A percentile compares a stretch with the other conserved stretches of the same genome.
Conservation (phyloP, 257 asterid genomes). For the Coffea canephora region DNA sequence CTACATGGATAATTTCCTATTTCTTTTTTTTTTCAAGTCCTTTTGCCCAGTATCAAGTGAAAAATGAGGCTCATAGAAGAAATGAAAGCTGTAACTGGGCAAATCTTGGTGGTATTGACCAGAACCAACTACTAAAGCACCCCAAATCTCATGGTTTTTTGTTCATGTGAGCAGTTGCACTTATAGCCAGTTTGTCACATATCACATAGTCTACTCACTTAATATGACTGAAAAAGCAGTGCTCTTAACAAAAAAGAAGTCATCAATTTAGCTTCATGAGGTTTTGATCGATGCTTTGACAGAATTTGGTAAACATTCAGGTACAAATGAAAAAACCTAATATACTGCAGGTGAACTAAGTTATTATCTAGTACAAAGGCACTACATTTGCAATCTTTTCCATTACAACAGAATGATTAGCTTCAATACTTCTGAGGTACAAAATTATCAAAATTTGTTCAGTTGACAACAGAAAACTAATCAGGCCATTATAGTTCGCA, state of each 20-base stretch:
- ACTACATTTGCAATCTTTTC: too few species aligned
- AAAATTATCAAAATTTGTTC: too few species aligned
- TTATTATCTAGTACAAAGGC: too few species aligned
- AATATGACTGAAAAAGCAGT: neutral
- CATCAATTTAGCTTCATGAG: too few species aligned
- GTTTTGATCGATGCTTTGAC: neutral
- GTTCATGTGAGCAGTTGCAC: neutral
- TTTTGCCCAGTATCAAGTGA: neutral
- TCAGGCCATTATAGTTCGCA: too few species aligned
- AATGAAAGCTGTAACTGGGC: neutral
- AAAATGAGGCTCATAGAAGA: neutral
- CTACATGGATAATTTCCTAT: neutral
- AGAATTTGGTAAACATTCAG: too few species aligned
- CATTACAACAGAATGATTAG: too few species aligned
- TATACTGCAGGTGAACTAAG: too few species aligned
- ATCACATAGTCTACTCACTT: neutral
- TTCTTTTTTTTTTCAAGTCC: too few species aligned
- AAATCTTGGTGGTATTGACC: neutral
- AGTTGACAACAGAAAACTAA: too few species aligned
- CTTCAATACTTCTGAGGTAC: too few species aligned
- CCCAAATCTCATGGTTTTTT: neutral
- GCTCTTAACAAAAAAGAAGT: neutral
- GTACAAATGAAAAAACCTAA: neutral
- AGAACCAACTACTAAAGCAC: neutral
- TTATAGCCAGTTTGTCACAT: neutral